Evolutionary conservation across 148 eudicot species (phyloP).

Genomic region (Chenopodium suecicum): DNA sequence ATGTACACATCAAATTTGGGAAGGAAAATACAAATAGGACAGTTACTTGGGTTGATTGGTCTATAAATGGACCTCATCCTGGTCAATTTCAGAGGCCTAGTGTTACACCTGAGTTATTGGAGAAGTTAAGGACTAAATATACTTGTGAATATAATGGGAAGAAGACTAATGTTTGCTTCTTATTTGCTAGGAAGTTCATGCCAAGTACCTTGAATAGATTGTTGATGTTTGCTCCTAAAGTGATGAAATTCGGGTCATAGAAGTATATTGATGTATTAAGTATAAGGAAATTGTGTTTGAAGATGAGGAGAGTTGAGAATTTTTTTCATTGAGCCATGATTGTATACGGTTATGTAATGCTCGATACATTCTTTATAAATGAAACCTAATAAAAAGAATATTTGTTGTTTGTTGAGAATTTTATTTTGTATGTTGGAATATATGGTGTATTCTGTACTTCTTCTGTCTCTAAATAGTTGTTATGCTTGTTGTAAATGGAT

Average conservation of each 20-base stretch:
- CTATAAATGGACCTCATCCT: slow-evolving; percentile 63
- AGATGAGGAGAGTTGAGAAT: no score
- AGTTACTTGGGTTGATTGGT: slow-evolving; percentile 75
- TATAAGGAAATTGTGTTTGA: no score
- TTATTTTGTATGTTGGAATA: no score
- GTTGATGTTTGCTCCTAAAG: slow-evolving; percentile 37
- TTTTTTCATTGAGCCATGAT: neutral
- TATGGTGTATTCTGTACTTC: no score
- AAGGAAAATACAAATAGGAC: slow-evolving; percentile 43
- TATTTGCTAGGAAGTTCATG: slow-evolving; percentile 59
- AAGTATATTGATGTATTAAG: no score
- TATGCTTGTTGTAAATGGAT: no score
- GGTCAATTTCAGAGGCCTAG: slow-evolving; percentile 27
- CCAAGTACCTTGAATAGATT: slow-evolving; percentile 40
- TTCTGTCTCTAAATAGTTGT: no score
- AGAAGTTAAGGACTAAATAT: slow-evolving; percentile 28
- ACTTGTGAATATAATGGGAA: slow-evolving; percentile 46
- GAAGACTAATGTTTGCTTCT: slow-evolving; percentile 31
- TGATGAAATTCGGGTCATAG: slow-evolving; percentile 31
- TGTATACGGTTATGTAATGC: neutral
- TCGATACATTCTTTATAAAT: neutral
- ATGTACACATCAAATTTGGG: slow-evolving; percentile 35
- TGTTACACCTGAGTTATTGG: slow-evolving; percentile 32
- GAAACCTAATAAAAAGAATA: neutral
- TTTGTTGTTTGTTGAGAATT: neutral